phyloP scores from a whole-genome alignment of 148 eudicot species.

The Cornus suecica region DNA sequence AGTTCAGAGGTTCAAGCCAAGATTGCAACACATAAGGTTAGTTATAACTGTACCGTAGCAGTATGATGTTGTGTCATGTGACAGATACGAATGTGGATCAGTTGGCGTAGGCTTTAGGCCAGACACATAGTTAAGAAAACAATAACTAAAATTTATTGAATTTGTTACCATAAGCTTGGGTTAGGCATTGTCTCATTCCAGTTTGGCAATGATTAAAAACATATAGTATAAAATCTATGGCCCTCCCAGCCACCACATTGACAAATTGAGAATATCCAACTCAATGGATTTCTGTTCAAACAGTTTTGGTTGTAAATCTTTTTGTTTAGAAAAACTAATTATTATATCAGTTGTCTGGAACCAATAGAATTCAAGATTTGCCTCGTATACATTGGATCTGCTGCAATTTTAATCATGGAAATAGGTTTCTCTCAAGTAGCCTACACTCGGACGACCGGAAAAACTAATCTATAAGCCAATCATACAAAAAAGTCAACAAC shows the following conservation, averaged over 20 bases:
- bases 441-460: neutral
- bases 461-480: neutral
- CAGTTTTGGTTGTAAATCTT: neutral
- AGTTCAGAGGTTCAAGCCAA: neutral
- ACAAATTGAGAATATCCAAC: neutral
- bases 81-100: no score
- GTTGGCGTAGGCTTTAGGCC: neutral
- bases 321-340: neutral
- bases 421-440: neutral
- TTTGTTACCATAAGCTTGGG: neutral
- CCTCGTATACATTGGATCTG: neutral
- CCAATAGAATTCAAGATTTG: neutral
- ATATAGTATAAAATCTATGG: neutral
- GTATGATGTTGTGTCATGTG: no score
- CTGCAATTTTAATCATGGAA: neutral
- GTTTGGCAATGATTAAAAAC: neutral
- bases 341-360: neutral
- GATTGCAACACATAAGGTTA: neutral
- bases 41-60: neutral
- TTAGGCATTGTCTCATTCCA: neutral
- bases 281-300: neutral
- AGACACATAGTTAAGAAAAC: neutral
- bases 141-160: neutral
- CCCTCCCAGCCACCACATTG: neutral
- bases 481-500: neutral